Evolutionary conservation across 2,329 filamentous ascomycete genomes (phyloP), one percentile per base, ranked within the genome.

Genomic region (Torrubiellomyces zombiae): DNA sequence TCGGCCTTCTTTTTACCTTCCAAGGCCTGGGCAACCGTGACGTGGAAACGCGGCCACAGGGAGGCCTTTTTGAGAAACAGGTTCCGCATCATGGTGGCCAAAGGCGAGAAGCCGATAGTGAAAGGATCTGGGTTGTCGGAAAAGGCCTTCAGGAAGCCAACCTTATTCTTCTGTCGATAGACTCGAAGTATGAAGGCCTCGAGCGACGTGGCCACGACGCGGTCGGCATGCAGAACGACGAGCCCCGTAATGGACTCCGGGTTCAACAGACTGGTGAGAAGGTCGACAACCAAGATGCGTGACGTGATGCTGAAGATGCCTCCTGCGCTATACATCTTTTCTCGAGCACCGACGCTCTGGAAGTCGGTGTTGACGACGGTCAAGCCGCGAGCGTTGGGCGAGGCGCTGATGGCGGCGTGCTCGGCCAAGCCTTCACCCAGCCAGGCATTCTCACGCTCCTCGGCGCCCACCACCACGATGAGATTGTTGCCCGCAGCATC

Each of bases 241-340:
- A 95, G 48, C 3, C 89, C 89, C 1, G 86, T 93, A 33, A 98
- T 73, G 21, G 72, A 85, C 35, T 81, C 75, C 0, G 86, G 74
- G 37, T 82, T 69, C 27, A 98, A 59, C 23, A 95, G 55, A 15
- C 63, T 66, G n/a, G 83, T 91, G 34, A 98, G 55, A 24, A 98
- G 63, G 48, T 98, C 89, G 14, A 95, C 85, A 16, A 95, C 81
- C 32, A 98, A 56, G 34, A 98, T 98, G 27, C 85, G 75, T 30
- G 85, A 94, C 10, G 89, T 98, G 44, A 98, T 79, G 53, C 83
- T 93, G 55, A 94, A 85, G 37, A 95, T 79, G 24, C 89, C 89
- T 9, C 89, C 89, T 30, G 72, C 66, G 3, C 70, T 61, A 51
- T 98, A 98, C 64, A 94, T 77, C 56, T 85, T 92, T 59, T 94